Conservation (phyloP, 768 basidiomycete genomes). For the Psilocybe cubensis region DNA sequence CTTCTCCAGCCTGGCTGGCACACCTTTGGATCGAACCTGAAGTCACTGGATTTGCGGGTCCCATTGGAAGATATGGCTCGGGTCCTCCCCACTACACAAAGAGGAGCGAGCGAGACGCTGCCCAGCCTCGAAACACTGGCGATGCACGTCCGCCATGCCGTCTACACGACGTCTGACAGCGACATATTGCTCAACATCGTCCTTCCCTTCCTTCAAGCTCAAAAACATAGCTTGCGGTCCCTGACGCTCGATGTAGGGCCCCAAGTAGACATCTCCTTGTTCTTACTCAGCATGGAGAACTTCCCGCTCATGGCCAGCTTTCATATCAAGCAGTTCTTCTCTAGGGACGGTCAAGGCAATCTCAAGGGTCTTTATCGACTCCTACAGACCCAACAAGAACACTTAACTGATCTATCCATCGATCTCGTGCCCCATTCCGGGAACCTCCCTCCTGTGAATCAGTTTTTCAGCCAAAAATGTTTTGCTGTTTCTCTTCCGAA, state of each 20-base stretch:
- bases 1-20: constrained; percentile 1
- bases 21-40: not conserved
- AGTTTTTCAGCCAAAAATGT: not conserved
- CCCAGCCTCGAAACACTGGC: constrained; percentile 1
- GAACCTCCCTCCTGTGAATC: not conserved
- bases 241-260: constrained; percentile 1
- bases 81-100: not conserved
- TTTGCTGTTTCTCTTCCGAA: constrained; percentile 3
- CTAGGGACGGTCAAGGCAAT: not conserved
- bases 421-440: not conserved
- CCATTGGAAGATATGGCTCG: constrained; percentile 1
- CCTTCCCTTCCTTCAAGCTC: constrained; percentile 2
- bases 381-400: not conserved
- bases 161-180: not conserved
- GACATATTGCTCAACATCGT: not conserved
- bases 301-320: not conserved
- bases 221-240: not conserved
- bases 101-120: not conserved
- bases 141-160: not conserved
- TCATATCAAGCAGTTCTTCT: not conserved
- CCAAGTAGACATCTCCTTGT: not conserved
- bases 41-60: not conserved
- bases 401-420: not conserved
- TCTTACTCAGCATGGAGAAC: not conserved
- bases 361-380: not conserved